phyloP scores from a whole-genome alignment of 495 filamentous ascomycete genomes.

The Talaromyces nanjingensis region DNA sequence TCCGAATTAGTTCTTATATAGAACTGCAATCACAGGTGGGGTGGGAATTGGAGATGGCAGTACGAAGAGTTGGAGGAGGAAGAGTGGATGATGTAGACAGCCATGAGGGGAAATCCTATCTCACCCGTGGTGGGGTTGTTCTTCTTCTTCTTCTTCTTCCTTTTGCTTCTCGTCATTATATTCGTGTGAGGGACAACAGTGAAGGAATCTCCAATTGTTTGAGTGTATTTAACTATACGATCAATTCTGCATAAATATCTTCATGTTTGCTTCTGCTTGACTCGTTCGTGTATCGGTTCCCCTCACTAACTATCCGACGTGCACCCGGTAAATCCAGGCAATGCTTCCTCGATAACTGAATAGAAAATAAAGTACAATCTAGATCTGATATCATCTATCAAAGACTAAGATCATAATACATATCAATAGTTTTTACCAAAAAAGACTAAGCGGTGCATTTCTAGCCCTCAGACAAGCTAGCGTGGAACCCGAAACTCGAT shows the following conservation, averaged over 20 bases:
- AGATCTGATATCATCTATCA: not conserved
- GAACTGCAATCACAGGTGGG: not conserved
- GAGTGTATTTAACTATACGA: not conserved
- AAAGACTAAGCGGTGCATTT: not conserved
- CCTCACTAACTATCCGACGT: not conserved
- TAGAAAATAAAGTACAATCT: not conserved
- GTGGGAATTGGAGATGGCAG: not conserved
- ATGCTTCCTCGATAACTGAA: too few relatives aligned
- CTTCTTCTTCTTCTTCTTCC: not conserved
- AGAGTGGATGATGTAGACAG: not conserved
- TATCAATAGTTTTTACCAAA: not conserved
- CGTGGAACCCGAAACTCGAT: not conserved
- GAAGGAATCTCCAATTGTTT: not conserved
- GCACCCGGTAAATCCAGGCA: not conserved
- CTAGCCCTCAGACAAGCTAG: not conserved
- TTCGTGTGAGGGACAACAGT: not conserved
- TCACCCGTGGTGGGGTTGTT: not conserved
- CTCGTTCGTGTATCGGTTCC: not conserved
- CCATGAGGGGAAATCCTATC: conserved; percentile 1
- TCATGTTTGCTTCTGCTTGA: not conserved
- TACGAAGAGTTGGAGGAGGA: not conserved
- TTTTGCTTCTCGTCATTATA: not conserved
- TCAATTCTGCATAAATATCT: not conserved
- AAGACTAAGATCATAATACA: not conserved
- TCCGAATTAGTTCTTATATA: not conserved